A percentile compares a stretch with the other conserved stretches of the same genome.
phyloP scores from a whole-genome alignment of 805 yeast species.

The Kuraishia molischiana region DNA sequence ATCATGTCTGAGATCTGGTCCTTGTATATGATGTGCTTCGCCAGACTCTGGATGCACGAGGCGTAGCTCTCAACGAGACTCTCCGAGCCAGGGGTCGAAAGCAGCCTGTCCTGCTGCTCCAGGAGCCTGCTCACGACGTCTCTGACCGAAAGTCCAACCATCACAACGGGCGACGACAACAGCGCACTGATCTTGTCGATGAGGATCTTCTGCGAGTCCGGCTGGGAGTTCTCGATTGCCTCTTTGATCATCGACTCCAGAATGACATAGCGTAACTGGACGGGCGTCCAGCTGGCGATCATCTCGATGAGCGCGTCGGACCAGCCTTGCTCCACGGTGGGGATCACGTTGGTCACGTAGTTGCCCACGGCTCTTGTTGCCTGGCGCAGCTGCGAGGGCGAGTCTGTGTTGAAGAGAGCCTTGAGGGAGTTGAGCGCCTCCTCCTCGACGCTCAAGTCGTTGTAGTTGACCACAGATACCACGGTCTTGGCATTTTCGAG shows the following conservation, averaged over 20 bases:
- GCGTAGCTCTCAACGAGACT: slow-evolving; percentile 35
- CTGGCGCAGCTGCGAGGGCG: slow-evolving; percentile 47
- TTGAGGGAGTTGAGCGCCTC: slow-evolving; percentile 31
- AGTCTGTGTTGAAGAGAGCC: slow-evolving; percentile 53
- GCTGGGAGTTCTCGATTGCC: not conserved
- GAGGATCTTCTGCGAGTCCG: slow-evolving; percentile 2
- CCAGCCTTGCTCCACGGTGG: slow-evolving; percentile 29
- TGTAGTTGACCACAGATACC: slow-evolving; percentile 7
- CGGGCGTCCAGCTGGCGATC: slow-evolving; percentile 70
- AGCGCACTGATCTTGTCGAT: slow-evolving; percentile 29
- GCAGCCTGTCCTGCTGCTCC: slow-evolving; percentile 29
- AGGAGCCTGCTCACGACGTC: slow-evolving; percentile 62
- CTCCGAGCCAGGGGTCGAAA: slow-evolving; percentile 13
- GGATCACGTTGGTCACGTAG: slow-evolving; percentile 23
- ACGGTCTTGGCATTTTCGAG: slow-evolving; percentile 14
- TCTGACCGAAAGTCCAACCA: slow-evolving; percentile 80
- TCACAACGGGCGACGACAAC: slow-evolving; percentile 67
- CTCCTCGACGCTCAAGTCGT: slow-evolving; percentile 9
- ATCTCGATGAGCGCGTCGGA: slow-evolving; percentile 42
- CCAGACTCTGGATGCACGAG: slow-evolving; percentile 56
- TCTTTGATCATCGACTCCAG: slow-evolving; percentile 27
- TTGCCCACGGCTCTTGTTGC: slow-evolving; percentile 44
- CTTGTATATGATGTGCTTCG: slow-evolving; percentile 72
- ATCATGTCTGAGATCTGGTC: slow-evolving; percentile 83
- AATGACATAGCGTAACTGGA: slow-evolving; percentile 63